A percentile compares a stretch with the other conserved stretches of the same genome.
phyloP scores from a whole-genome alignment of 2,329 filamentous ascomycete species.

The Diaporthe capsici region DNA sequence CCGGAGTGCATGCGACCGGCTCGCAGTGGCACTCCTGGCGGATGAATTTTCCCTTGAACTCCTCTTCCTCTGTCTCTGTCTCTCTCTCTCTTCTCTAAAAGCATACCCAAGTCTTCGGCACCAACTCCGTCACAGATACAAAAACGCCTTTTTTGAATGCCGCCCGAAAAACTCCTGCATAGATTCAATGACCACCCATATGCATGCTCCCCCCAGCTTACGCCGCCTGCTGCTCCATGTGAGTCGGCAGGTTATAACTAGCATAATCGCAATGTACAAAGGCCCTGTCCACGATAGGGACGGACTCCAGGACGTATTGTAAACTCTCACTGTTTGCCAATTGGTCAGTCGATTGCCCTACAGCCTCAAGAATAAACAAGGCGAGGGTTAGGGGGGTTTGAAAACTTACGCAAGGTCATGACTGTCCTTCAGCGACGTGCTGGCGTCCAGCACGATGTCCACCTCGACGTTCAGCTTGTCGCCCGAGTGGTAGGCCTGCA shows the following conservation, averaged over 20 bases:
- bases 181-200: not conserved
- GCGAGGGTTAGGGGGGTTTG: not conserved
- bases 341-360: not conserved
- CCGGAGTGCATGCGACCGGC: conserved; percentile 5
- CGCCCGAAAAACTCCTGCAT: conserved; percentile 14
- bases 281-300: conserved; percentile 81
- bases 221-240: conserved; percentile 62
- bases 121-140: not conserved
- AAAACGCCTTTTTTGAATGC: conserved; percentile 26
- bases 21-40: conserved; percentile 6
- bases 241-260: conserved; percentile 73
- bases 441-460: conserved; percentile 85
- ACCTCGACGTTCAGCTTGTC: conserved; percentile 88
- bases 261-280: conserved; percentile 79
- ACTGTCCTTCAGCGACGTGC: conserved; percentile 81
- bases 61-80: not conserved
- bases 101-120: not conserved
- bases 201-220: conserved; percentile 14
- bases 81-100: not conserved
- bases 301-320: conserved; percentile 87
- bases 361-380: conserved; percentile 6
- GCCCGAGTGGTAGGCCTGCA: conserved; percentile 87
- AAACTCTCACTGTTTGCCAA: conserved; percentile 71
- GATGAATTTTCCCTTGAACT: not conserved
- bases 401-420: conserved; percentile 75